These are phyloP conservation scores for Selenicereus undatus DNA, from an alignment of 148 eudicot species.

Conservation along the genomic window DNA sequence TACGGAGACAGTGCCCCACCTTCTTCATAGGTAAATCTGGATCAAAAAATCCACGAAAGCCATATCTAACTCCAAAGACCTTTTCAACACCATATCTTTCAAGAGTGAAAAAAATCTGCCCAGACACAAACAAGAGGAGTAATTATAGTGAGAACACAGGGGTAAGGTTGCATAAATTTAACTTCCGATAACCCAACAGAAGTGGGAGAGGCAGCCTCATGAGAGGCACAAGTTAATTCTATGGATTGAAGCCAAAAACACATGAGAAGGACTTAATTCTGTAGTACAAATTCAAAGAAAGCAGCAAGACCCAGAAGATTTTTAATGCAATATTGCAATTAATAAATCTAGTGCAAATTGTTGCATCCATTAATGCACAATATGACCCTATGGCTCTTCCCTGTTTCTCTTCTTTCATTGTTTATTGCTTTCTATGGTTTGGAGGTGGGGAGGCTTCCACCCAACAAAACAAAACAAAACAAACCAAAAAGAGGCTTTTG, in stretches of 20 bases:
- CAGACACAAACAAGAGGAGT: constrained; percentile 10
- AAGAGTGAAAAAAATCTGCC: constrained; percentile 46
- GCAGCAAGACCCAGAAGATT: background rate
- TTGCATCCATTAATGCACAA: background rate
- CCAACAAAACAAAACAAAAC: background rate
- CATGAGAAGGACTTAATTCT: background rate
- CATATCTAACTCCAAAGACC: constrained; percentile 43
- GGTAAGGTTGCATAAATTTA: background rate
- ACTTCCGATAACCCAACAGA: background rate
- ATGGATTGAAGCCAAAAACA: background rate
- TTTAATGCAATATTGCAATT: background rate
- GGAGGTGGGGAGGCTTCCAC: background rate
- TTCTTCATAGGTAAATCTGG: constrained; percentile 45
- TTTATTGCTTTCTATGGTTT: background rate
- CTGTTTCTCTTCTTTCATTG: background rate
- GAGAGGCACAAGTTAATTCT: background rate
- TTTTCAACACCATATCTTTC: constrained; percentile 50
- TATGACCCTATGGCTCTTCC: background rate
- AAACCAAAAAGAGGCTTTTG: background rate
- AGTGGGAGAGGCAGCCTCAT: background rate
- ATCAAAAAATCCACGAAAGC: constrained; percentile 47
- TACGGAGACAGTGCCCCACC: constrained; percentile 28
- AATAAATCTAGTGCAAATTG: background rate
- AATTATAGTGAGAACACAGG: background rate
- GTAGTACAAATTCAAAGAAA: background rate